These are phyloP conservation scores for Cordyceps javanica DNA, from an alignment of 2,329 filamentous ascomycete genomes.

Conservation along the genomic window DNA sequence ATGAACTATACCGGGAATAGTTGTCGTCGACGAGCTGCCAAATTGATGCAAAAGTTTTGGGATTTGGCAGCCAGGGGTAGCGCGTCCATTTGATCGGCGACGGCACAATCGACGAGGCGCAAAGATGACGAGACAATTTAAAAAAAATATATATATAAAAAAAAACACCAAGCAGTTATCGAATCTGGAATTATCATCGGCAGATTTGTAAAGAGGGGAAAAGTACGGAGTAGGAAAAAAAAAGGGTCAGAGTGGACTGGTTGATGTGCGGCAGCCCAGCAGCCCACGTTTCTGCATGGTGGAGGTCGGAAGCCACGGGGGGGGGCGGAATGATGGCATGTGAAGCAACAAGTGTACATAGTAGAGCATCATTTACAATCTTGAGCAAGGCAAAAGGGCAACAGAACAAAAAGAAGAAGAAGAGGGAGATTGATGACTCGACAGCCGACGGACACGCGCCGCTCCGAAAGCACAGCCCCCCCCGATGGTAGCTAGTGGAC, in stretches of 20 bases:
- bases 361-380: too few species aligned
- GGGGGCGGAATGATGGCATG: too few species aligned
- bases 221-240: conserved; percentile 7
- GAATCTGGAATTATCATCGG: neutral
- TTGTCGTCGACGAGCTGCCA: too few species aligned
- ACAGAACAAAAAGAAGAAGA: neutral
- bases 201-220: neutral
- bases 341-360: too few species aligned
- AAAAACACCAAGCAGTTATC: too few species aligned
- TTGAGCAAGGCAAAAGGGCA: too few species aligned
- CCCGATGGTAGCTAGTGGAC: too few species aligned
- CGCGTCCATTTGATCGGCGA: too few species aligned
- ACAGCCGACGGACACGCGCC: neutral
- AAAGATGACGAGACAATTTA: too few species aligned
- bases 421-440: neutral
- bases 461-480: neutral
- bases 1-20: neutral
- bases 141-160: neutral
- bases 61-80: too few species aligned
- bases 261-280: neutral
- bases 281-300: neutral
- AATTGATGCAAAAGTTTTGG: too few species aligned
- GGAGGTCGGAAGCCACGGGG: neutral
- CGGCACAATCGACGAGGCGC: too few species aligned
- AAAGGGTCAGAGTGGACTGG: conserved; percentile 5